phyloP scores from a whole-genome alignment of 225 moss, liverwort and hornwort species.

The Marchantia paleacea region DNA sequence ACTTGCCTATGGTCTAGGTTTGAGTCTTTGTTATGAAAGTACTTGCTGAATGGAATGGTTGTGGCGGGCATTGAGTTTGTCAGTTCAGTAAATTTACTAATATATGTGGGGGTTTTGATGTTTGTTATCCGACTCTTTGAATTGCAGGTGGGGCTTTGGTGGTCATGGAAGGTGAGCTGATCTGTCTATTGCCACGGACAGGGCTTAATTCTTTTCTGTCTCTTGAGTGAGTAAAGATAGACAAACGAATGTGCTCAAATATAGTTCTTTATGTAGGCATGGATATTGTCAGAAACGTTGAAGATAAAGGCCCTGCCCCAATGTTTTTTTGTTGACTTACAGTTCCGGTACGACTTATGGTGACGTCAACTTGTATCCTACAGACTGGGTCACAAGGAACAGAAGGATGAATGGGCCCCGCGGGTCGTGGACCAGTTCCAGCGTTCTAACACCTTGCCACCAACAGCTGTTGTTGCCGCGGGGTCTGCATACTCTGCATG shows the following conservation, averaged over 20 bases:
- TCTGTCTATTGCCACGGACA: not conserved
- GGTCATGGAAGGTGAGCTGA: constrained; percentile 83
- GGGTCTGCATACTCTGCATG: constrained; percentile 90
- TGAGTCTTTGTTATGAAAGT: too few species aligned
- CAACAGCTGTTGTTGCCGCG: constrained; percentile 73
- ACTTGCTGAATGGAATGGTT: too few species aligned
- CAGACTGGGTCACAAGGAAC: constrained; percentile 97
- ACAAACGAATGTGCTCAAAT: not conserved
- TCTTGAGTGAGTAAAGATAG: not conserved
- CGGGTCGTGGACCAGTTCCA: constrained; percentile 80
- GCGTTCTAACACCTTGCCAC: constrained; percentile 69
- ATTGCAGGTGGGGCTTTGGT: constrained; percentile 93
- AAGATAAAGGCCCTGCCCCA: not conserved
- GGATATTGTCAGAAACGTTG: too few species aligned
- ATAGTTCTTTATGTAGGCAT: not conserved
- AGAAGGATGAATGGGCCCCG: constrained; percentile 93
- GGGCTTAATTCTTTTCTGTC: not conserved
- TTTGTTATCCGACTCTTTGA: constrained; percentile 8
- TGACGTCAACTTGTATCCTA: constrained; percentile 5
- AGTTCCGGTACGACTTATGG: not conserved
- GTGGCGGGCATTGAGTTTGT: too few species aligned
- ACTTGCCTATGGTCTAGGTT: too few species aligned
- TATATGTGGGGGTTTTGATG: constrained; percentile 5
- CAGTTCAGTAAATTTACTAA: not conserved
- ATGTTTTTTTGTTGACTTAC: not conserved